Evolutionary conservation across 306 rosid genomes (phyloP).

Genomic region (Quercus ilex): DNA sequence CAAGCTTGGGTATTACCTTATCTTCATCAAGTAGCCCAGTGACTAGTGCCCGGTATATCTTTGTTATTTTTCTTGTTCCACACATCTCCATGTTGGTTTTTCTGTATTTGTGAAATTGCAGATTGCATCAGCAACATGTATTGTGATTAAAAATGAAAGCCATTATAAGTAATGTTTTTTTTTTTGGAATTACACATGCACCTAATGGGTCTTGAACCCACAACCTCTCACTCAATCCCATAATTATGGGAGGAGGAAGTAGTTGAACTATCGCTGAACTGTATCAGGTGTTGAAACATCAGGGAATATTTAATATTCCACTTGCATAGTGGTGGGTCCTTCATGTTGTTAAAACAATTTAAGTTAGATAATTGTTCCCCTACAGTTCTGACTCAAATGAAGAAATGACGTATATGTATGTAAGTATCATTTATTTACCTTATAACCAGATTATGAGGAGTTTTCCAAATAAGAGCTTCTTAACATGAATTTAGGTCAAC

Average conservation of each 20-base stretch:
- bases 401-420: not conserved
- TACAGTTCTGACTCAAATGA: not conserved
- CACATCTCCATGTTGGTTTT: conserved; percentile 39
- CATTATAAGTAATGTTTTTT: not conserved
- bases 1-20: conserved; percentile 40
- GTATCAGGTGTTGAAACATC: not conserved
- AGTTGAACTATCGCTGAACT: no score
- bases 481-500: not conserved
- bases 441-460: not conserved
- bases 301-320: not conserved
- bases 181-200: no score
- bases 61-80: conserved; percentile 59
- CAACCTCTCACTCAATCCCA: no score
- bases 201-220: no score
- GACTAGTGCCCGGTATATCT: conserved; percentile 75
- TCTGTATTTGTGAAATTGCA: conserved; percentile 29
- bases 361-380: not conserved
- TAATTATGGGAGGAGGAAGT: no score
- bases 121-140: conserved; percentile 4
- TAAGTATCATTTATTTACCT: not conserved
- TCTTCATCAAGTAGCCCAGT: conserved; percentile 68
- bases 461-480: not conserved
- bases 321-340: not conserved
- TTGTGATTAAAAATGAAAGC: not conserved
- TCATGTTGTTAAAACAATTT: not conserved